A percentile compares a stretch with the other conserved stretches of the same genome.
phyloP scores from a whole-genome alignment of 495 filamentous ascomycete genomes.

The Penicillium paxilli region DNA sequence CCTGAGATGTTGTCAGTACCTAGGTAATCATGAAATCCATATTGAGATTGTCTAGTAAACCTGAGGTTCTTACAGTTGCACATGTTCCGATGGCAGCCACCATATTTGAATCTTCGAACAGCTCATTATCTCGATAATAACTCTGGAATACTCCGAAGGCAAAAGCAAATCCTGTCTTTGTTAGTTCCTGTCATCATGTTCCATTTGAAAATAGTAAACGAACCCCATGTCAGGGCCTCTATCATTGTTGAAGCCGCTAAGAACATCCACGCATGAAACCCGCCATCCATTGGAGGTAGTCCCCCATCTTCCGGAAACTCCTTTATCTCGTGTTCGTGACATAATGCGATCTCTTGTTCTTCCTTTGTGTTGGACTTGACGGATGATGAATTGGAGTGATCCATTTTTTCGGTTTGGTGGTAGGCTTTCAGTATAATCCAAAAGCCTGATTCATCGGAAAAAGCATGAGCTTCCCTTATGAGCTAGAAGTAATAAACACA shows the following conservation, averaged over 20 bases:
- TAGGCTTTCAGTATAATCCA: neutral
- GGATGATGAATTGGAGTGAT: slow-evolving; percentile 1
- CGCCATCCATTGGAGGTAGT: slow-evolving; percentile 18
- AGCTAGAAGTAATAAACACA: neutral
- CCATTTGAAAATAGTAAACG: neutral
- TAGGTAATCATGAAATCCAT: neutral
- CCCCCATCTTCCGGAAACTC: neutral
- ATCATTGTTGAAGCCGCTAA: slow-evolving; percentile 19
- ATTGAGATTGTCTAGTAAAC: too few species aligned
- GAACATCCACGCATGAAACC: slow-evolving; percentile 22
- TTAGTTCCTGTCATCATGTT: neutral
- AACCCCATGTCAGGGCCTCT: slow-evolving; percentile 23
- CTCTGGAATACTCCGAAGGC: slow-evolving; percentile 32
- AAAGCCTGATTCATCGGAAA: neutral
- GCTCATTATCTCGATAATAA: slow-evolving; percentile 22
- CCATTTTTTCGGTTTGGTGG: neutral
- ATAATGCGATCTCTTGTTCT: slow-evolving; percentile 6
- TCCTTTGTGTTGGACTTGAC: neutral
- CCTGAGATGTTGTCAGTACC: slow-evolving; percentile 6
- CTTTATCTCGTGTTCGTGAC: neutral
- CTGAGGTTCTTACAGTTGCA: slow-evolving; percentile 36
- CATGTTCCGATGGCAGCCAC: slow-evolving; percentile 51
- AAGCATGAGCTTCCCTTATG: neutral
- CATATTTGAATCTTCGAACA: slow-evolving; percentile 33
- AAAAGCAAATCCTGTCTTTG: slow-evolving; percentile 21